Percentiles rank a stretch among this genome's conserved stretches.
These are phyloP conservation scores for Phytophthora ohioensis DNA, from an alignment of 352 stramenopile genomes.

Conservation along the genomic window DNA sequence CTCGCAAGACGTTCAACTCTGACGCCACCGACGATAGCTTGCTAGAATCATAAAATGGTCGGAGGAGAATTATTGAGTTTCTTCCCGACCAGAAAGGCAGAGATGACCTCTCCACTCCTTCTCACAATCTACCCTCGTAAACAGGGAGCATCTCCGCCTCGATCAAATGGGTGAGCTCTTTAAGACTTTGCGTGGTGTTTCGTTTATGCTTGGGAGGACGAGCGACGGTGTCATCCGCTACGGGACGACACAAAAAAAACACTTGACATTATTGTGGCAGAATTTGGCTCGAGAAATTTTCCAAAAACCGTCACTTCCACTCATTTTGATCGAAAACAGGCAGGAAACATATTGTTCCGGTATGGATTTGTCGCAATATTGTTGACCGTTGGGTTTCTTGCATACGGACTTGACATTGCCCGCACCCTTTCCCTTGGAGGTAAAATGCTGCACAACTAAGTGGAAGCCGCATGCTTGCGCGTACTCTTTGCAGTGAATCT, in stretches of 20 bases:
- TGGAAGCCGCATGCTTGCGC: slow-evolving; percentile 4
- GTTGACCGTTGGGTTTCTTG: slow-evolving; percentile 28
- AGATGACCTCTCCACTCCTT: slow-evolving; percentile 2
- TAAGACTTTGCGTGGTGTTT: slow-evolving; percentile 12
- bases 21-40: neutral
- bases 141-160: slow-evolving; percentile 6
- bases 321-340: slow-evolving; percentile 5
- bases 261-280: slow-evolving; percentile 27
- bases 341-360: neutral
- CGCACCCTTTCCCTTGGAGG: neutral
- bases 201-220: neutral
- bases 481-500: slow-evolving; percentile 8
- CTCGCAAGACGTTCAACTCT: neutral
- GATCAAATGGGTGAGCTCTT: neutral
- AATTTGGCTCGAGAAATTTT: slow-evolving; percentile 14
- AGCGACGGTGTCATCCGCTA: neutral
- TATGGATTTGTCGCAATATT: slow-evolving; percentile 13
- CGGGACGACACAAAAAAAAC: slow-evolving; percentile 4
- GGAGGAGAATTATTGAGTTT: neutral
- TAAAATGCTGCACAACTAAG: neutral
- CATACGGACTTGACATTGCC: slow-evolving; percentile 36
- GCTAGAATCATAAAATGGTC: slow-evolving; percentile 9
- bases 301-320: neutral
- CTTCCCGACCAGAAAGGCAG: neutral
- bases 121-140: neutral